Base-by-base conservation (phyloP, 2,329 filamentous ascomycete genomes). In the Pseudomassariella vexata region DNA sequence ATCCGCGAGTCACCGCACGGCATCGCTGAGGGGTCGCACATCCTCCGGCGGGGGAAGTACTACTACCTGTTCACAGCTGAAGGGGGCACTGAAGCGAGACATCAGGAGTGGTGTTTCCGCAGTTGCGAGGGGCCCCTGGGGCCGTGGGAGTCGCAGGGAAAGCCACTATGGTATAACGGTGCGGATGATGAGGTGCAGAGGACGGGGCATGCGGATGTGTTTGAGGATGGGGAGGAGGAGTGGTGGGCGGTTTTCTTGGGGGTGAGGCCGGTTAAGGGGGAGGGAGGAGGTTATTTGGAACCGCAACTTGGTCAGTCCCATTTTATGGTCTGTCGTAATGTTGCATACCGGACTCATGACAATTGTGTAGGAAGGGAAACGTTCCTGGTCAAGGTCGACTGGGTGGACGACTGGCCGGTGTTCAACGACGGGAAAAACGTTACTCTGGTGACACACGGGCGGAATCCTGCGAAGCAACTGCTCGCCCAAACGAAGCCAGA, bases 81-180 rank as follows among this genome's bases (percentile, higher is more conserved):
- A 42, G 57, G 56, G 19, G 62, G 61, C 10, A 64, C 61, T 5
- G 67, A 69, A 35, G 59, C 55, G 11, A 68, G 68, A 0, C 70
- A 76, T 39, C 63, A 65, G 32, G 67, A 71, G 37, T 73, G 68
- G 62, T 66, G 73, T 0, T 56, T 61, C 31, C 62, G 70, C 5
- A 73, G 63, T 38, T 54, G 49, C 8, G 42, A 40, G 1, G 55
- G 61, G 0, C 62, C 63, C 0, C 57, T 61, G 7, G 70, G 70
- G 0, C 68, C 67, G 1, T 74, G 70, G 68, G 65, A 69, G 34
- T 57, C 57, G 1, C 61, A 61, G 6, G 51, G 52, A 2, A 60
- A 63, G 33, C 63, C 65, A 8, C 49, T 71, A 9, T 64, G 65
- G 51, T 60, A 58, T 4, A 70, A 70, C 33, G 64, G 64, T 0